Percentiles rank a stretch among this genome's conserved stretches.
These are phyloP conservation scores for Exophiala lecanii-corni DNA, from an alignment of 2,329 filamentous ascomycete species.

Conservation along the genomic window DNA sequence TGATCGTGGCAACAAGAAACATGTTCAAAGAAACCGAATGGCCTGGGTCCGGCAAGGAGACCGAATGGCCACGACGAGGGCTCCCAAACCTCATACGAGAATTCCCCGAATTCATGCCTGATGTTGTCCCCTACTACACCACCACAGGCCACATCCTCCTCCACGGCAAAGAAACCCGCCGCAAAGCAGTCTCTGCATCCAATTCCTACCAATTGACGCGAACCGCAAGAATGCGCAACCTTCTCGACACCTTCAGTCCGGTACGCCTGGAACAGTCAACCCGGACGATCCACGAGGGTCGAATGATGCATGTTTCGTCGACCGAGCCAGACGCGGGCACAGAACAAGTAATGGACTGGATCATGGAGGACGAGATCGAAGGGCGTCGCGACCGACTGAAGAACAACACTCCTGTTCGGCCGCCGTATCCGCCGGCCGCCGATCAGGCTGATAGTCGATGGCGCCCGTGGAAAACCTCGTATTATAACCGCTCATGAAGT, in stretches of 20 bases:
- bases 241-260: conserved; percentile 12
- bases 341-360: background rate
- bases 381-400: background rate
- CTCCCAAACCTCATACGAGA: conserved; percentile 45
- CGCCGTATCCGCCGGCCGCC: background rate
- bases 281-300: background rate
- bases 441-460: background rate
- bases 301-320: background rate
- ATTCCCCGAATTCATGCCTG: conserved; percentile 46
- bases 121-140: conserved; percentile 34
- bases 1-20: conserved; percentile 14
- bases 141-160: conserved; percentile 36
- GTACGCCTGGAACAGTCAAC: background rate
- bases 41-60: conserved; percentile 17
- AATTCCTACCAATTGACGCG: conserved; percentile 15
- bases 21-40: conserved; percentile 21
- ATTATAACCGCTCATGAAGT: no score
- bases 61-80: conserved; percentile 32
- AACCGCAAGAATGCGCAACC: conserved; percentile 12
- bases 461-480: background rate
- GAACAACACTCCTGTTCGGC: background rate
- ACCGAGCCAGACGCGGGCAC: background rate
- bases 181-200: conserved; percentile 9
- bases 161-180: conserved; percentile 8
- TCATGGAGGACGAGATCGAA: background rate